Percentiles rank a stretch among this genome's conserved stretches.
These are phyloP conservation scores for Recurvomyces mirabilis DNA, from an alignment of 495 filamentous ascomycete genomes.

Conservation along the genomic window DNA sequence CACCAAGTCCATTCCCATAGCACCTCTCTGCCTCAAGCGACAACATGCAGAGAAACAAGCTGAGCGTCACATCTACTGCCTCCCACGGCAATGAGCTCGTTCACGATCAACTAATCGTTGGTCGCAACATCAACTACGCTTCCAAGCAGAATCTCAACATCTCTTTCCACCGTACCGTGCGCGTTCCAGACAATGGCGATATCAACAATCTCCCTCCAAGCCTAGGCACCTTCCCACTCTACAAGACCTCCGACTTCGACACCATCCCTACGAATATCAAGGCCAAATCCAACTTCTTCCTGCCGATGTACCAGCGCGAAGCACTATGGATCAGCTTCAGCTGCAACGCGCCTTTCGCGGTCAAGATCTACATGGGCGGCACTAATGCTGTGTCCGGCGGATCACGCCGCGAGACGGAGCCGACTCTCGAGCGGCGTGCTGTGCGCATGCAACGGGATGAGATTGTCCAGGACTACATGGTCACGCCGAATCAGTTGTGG, in stretches of 20 bases:
- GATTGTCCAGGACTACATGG: slow-evolving; percentile 38
- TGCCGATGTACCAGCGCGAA: slow-evolving; percentile 37
- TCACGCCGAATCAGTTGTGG: slow-evolving; percentile 36
- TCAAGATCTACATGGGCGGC: slow-evolving; percentile 38
- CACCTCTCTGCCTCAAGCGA: too few relatives aligned
- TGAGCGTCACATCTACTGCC: too few relatives aligned
- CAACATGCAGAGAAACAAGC: too few relatives aligned
- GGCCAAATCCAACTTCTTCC: slow-evolving; percentile 36
- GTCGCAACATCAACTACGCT: too few relatives aligned
- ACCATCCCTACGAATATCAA: slow-evolving; percentile 28
- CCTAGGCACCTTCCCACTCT: slow-evolving; percentile 36
- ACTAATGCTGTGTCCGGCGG: slow-evolving; percentile 41
- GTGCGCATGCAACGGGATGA: slow-evolving; percentile 5
- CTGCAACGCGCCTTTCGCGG: slow-evolving; percentile 27
- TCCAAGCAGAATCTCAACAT: slow-evolving; percentile 1
- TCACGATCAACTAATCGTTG: too few relatives aligned
- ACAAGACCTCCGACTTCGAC: slow-evolving; percentile 26
- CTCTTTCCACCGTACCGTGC: slow-evolving; percentile 34
- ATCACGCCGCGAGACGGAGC: slow-evolving; percentile 22
- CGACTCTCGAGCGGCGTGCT: slow-evolving; percentile 16
- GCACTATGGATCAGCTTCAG: slow-evolving; percentile 39
- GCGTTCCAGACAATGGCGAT: slow-evolving; percentile 34
- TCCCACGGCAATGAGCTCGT: too few relatives aligned
- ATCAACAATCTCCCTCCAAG: slow-evolving; percentile 30
- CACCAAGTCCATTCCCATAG: too few relatives aligned